Conservation (phyloP, 2,329 filamentous ascomycete genomes). For the Xylariaceae sp. region DNA sequence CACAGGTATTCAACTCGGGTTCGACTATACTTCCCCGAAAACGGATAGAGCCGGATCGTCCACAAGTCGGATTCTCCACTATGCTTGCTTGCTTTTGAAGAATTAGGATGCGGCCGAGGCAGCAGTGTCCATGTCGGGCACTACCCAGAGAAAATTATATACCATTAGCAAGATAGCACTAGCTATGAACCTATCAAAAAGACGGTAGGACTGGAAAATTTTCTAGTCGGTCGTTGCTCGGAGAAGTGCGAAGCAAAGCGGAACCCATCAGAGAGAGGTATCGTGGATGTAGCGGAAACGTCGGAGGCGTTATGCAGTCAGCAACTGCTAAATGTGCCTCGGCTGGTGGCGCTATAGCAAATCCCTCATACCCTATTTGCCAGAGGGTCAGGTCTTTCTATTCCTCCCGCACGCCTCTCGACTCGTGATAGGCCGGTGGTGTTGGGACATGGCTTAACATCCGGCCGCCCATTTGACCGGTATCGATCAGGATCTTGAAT, state of each 20-base stretch:
- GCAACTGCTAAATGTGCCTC: constrained; percentile 4
- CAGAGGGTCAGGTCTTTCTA: background rate
- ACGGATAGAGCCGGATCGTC: no score
- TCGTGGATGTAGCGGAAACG: constrained; percentile 22
- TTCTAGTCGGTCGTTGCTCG: constrained; percentile 12
- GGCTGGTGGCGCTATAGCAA: constrained; percentile 9
- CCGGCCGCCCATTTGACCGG: background rate
- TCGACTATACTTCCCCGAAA: no score
- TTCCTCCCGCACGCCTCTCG: background rate
- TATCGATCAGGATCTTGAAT: background rate
- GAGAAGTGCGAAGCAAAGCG: constrained; percentile 9
- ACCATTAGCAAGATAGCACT: constrained; percentile 1
- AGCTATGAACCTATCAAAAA: constrained; percentile 17
- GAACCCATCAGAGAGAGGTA: constrained; percentile 5
- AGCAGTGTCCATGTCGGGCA: no score
- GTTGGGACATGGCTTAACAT: background rate
- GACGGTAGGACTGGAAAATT: constrained; percentile 7
- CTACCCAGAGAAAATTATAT: no score
- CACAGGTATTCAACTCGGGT: no score
- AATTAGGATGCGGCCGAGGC: no score
- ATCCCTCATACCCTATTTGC: constrained; percentile 4
- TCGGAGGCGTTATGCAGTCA: constrained; percentile 15
- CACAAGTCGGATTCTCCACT: no score
- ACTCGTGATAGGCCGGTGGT: background rate
- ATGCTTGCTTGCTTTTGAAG: no score